phyloP scores from a whole-genome alignment of 2,329 filamentous ascomycete species.

The Xylariomycetidae sp. region DNA sequence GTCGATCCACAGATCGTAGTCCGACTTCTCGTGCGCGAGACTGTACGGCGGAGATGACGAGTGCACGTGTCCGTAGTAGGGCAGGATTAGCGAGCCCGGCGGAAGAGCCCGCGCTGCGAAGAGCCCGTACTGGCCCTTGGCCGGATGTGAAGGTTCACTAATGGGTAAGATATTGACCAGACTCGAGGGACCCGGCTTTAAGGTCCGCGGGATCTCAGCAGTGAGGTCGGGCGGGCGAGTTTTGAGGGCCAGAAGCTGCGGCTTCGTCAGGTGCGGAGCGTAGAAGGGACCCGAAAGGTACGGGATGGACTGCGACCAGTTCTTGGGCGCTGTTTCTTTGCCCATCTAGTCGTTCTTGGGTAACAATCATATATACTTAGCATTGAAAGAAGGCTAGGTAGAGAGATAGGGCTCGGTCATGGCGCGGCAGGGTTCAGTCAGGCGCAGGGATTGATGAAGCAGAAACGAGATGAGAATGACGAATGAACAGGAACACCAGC shows the following conservation, averaged over 20 bases:
- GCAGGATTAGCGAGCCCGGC: constrained; percentile 53
- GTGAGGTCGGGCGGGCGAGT: constrained; percentile 23
- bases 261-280: constrained; percentile 38
- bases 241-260: constrained; percentile 37
- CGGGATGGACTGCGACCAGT: constrained; percentile 51
- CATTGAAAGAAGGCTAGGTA: no score
- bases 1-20: constrained; percentile 64
- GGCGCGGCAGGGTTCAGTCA: no score
- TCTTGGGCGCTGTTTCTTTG: no score
- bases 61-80: constrained; percentile 59
- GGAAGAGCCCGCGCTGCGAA: constrained; percentile 52
- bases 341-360: no score
- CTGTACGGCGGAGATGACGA: constrained; percentile 28
- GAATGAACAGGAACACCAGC: no score
- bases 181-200: constrained; percentile 39
- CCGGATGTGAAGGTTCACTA: constrained; percentile 47
- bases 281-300: constrained; percentile 50
- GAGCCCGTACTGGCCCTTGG: constrained; percentile 53
- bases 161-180: constrained; percentile 53
- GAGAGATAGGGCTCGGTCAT: no score
- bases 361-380: no score
- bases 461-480: no score
- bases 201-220: constrained; percentile 28
- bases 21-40: constrained; percentile 36
- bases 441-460: no score